phyloP scores from a whole-genome alignment of 768 basidiomycete species.

The Kwoniella pini region DNA sequence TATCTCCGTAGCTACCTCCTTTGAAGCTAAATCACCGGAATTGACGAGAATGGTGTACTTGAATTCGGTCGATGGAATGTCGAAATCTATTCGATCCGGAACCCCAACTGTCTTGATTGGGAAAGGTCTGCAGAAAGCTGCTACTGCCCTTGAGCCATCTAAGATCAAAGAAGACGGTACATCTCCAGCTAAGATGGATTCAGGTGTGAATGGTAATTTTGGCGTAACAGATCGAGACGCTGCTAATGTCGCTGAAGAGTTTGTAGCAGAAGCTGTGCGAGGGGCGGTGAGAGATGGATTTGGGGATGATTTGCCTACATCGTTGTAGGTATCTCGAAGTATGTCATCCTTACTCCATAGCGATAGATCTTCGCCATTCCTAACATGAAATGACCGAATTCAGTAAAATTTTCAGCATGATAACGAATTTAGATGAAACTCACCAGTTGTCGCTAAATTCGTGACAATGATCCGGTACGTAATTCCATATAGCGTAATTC shows the following conservation, averaged over 20 bases:
- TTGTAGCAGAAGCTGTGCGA: not conserved
- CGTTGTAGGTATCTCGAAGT: not conserved
- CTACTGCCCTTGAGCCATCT: conserved; percentile 78
- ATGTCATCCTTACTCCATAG: conserved; percentile 80
- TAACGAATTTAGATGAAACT: conserved; percentile 9
- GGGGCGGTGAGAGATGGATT: not conserved
- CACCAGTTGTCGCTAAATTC: conserved; percentile 91
- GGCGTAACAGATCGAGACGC: conserved; percentile 7
- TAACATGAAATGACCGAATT: not conserved
- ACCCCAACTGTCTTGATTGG: conserved; percentile 73
- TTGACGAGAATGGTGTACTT: conserved; percentile 68
- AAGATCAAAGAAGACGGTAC: conserved; percentile 63
- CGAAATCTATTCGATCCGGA: conserved; percentile 69
- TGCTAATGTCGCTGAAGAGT: conserved; percentile 14
- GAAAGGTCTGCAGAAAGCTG: conserved; percentile 83
- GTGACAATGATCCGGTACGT: conserved; percentile 67
- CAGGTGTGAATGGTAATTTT: conserved; percentile 26
- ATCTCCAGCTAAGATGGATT: conserved; percentile 28
- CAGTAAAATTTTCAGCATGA: not conserved
- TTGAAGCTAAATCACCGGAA: conserved; percentile 60
- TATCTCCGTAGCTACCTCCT: conserved; percentile 75
- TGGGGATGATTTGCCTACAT: conserved; percentile 23
- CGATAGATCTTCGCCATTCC: conserved; percentile 88
- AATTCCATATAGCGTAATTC: conserved; percentile 57
- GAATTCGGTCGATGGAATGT: conserved; percentile 70